A percentile compares a stretch with the other conserved stretches of the same genome.
phyloP scores from a whole-genome alignment of 441 rosid species.

The Aquilaria agallochum region DNA sequence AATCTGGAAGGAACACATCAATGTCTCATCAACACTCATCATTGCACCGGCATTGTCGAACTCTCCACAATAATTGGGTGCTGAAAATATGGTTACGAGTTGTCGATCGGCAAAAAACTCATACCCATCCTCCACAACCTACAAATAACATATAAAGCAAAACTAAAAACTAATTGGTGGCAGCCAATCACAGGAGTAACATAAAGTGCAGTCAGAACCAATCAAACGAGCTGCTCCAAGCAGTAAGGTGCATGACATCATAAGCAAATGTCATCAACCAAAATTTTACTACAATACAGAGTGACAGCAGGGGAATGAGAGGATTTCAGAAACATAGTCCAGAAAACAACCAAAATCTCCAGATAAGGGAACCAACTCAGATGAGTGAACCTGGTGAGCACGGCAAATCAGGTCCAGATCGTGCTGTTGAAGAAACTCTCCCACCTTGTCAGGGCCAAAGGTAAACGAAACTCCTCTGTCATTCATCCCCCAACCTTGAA shows the following conservation, averaged over 20 bases:
- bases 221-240: slow-evolving; percentile 2
- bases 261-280: neutral
- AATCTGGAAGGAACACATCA: slow-evolving; percentile 78
- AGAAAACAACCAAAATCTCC: slow-evolving; percentile 1
- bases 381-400: slow-evolving; percentile 59
- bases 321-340: neutral
- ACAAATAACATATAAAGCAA: slow-evolving; percentile 17
- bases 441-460: slow-evolving; percentile 63
- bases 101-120: slow-evolving; percentile 70
- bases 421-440: slow-evolving; percentile 57
- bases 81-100: slow-evolving; percentile 72
- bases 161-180: neutral
- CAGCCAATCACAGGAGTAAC: too few relatives aligned
- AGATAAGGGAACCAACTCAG: slow-evolving; percentile 8
- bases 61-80: slow-evolving; percentile 76
- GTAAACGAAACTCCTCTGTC: slow-evolving; percentile 77
- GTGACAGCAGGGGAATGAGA: neutral
- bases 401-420: slow-evolving; percentile 73
- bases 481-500: slow-evolving; percentile 72
- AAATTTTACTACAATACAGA: neutral
- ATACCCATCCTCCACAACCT: slow-evolving; percentile 87
- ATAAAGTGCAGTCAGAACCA: slow-evolving; percentile 5
- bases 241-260: neutral
- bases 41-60: slow-evolving; percentile 82
- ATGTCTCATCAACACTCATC: slow-evolving; percentile 76